Evolutionary conservation across 306 rosid species (phyloP), one percentile per base, ranked within the genome.

Genomic region (Medicago truncatula): DNA sequence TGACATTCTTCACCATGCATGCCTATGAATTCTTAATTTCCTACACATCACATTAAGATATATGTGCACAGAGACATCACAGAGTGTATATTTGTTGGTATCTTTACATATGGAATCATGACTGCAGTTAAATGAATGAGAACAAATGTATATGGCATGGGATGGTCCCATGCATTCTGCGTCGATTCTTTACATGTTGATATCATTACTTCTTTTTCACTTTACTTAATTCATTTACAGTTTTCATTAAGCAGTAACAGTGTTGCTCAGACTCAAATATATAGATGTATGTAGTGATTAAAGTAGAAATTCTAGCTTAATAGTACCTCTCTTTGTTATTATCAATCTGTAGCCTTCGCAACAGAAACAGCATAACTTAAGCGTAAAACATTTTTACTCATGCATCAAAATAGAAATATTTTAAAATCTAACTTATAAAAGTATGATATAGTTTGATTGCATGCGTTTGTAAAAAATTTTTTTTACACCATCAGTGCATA

Each of bases 1-100:
- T 28, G 88, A 82, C 93, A 87, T 25, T 81, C 81, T 83, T 85
- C 89, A 62, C 15, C 71, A 39, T 85, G 89, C 88, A 89, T 87
- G 89, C 7, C 18, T 61, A 28, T 31, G 31, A 7, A 1, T 16
- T 17, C 71, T 17, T 67, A 11, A 8, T 13, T 40, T 46, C 25
- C 7, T 77, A 89, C 91, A 85, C 89, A 75, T 89, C 84, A 83
- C 5, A 13, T 14, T 38, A 7, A 14, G 67, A 31, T 56, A 4
- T 18, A 16, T 9, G 20, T 56, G 18, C 54, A 49, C 54, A 49
- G 18, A 13, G 54, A 49, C 54, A 49, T 7, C 7, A 58, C 64
- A 58, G 16, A 21, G 5, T 58, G 64, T 23, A 34, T 62, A 36
- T 63, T 63, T 63, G 68, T 9, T 63, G 43, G 11, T 36, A 28